Evolutionary conservation across 2,329 filamentous ascomycete genomes (phyloP).

Genomic region (Fusarium sp.): DNA sequence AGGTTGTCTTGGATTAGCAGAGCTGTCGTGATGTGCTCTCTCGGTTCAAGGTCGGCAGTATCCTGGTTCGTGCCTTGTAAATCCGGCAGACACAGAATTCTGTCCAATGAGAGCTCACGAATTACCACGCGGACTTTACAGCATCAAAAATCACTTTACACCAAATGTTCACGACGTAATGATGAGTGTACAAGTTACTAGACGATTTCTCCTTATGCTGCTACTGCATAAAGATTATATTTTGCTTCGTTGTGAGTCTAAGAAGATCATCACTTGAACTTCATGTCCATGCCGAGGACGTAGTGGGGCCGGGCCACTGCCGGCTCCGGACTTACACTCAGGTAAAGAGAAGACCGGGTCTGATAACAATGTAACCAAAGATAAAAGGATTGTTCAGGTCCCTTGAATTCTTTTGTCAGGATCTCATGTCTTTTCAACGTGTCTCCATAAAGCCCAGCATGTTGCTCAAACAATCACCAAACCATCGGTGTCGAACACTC

Average conservation of each 20-base stretch:
- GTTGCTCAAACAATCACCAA: fast-evolving
- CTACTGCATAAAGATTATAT: fast-evolving
- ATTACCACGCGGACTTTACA: conserved; percentile 45
- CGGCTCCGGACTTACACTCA: conserved; percentile 18
- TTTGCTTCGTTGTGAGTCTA: neutral
- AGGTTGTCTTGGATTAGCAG: conserved; percentile 48
- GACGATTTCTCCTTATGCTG: fast-evolving
- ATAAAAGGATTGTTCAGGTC: neutral
- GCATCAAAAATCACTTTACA: neutral
- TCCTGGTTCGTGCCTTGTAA: conserved; percentile 46
- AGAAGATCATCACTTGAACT: conserved; percentile 13
- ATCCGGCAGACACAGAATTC: conserved; percentile 41
- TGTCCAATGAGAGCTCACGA: conserved; percentile 43
- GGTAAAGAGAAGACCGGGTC: conserved; percentile 5
- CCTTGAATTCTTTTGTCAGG: no score
- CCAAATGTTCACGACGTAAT: neutral
- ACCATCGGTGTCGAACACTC: neutral
- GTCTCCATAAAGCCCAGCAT: fast-evolving
- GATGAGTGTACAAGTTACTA: neutral
- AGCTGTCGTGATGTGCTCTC: conserved; percentile 49
- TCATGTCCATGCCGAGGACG: conserved; percentile 14
- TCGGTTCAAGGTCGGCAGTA: conserved; percentile 52
- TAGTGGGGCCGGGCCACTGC: conserved; percentile 34
- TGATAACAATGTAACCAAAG: neutral
- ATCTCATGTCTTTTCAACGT: neutral